Evolutionary conservation across 2,329 filamentous ascomycete genomes (phyloP), one percentile per base, ranked within the genome.

Genomic region (Apiospora koreana): DNA sequence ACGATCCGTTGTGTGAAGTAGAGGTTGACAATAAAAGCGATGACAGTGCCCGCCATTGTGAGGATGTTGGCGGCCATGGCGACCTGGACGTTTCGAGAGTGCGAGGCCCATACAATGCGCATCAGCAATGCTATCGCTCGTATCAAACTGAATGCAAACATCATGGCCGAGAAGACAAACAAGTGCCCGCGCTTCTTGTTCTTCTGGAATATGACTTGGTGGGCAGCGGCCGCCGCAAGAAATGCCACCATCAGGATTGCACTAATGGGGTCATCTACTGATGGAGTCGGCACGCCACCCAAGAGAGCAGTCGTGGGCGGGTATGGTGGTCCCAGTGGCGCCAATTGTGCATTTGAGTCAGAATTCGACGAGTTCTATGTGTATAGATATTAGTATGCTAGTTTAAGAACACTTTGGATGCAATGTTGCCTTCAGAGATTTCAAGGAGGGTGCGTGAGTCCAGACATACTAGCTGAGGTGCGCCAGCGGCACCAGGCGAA

Each of bases 201-300:
- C 31, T 74, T 31, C 68, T 77, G 76, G 69, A 90, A 84, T 66
- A 92, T 86, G 62, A 83, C 83, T 85, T 91, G 88, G 83, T 93
- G 88, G n/a, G 35, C 18, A 28, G 35, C 28, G 1, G 50, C n/a
- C 1, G 54, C 35, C n/a, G 21, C 50, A 21, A 69, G 28, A 45
- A 62, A 69, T 5, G 45, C 28, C n/a, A 42, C 41, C 43, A 69
- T 58, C 23, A 69, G 67, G 5, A 46, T 42, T 1, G 35, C 67
- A n/a, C 50, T 35, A 5, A 69, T 48, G 38, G 54, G 48, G 16
- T 69, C 50, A n/a, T 69, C 67, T 28, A 65, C n/a, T 23, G 42
- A 28, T 6, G 31, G 18, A 18, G 35, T 69, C n/a, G 67, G 67
- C 23, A 69, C 54, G 38, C 67, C 67, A 41, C 67, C 67, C 35